Evolutionary conservation across 2,329 filamentous ascomycete species (phyloP).

Genomic region (Ceratocystis papillata): DNA sequence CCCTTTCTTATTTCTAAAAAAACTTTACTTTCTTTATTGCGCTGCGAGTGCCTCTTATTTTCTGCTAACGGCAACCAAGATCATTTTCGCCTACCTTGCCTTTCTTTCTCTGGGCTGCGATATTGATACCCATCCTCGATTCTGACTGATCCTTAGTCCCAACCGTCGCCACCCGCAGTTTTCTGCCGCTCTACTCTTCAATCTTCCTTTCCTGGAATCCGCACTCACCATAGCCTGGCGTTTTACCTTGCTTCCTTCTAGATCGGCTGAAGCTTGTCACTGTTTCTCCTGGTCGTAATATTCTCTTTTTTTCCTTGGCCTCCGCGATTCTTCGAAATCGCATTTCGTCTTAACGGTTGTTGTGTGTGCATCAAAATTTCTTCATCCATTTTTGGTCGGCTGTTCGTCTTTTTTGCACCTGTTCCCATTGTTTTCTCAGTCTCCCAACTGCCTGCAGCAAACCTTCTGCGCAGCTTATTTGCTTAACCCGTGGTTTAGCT

Average conservation of each 20-base stretch:
- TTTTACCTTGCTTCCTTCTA: background rate
- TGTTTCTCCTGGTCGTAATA: background rate
- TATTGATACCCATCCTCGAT: background rate
- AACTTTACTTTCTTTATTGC: background rate
- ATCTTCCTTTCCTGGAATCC: background rate
- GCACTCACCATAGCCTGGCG: background rate
- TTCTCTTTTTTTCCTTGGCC: background rate
- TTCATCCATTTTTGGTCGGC: background rate
- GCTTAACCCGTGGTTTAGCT: background rate
- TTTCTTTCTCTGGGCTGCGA: background rate
- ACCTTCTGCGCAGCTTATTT: background rate
- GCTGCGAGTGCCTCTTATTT: background rate
- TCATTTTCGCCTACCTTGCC: background rate
- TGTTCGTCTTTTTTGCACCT: background rate
- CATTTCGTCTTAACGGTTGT: background rate
- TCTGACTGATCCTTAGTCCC: background rate
- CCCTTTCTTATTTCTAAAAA: background rate
- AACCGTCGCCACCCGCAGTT: background rate
- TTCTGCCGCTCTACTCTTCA: constrained; percentile 1
- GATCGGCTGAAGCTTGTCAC: background rate
- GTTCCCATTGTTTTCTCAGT: constrained; percentile 4
- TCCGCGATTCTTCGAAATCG: background rate
- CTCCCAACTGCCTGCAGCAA: background rate
- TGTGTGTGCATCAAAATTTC: background rate
- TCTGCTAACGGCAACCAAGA: background rate